These are phyloP conservation scores for Puccinellia tenuiflora DNA, from an alignment of 176 grass and related monocot genomes.

Conservation along the genomic window DNA sequence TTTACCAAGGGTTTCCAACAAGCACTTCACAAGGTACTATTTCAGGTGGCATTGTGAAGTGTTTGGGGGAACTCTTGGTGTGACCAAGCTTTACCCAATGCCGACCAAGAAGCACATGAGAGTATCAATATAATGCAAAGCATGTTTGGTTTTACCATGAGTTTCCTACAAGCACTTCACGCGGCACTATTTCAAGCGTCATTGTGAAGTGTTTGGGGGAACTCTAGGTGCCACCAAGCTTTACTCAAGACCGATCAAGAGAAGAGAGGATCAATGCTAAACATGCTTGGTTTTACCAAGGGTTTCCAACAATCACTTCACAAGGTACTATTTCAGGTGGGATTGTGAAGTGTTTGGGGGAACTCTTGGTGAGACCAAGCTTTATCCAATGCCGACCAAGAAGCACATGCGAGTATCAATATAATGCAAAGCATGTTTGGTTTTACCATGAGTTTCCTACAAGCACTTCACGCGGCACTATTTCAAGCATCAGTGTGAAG, in stretches of 20 bases:
- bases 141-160: not conserved
- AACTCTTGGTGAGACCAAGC: not conserved
- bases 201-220: not conserved
- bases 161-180: not conserved
- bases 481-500: not conserved
- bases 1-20: not conserved
- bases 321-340: not conserved
- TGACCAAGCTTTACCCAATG: too few species aligned
- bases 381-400: not conserved
- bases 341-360: not conserved
- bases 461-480: not conserved
- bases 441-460: not conserved
- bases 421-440: not conserved
- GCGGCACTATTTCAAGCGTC: not conserved
- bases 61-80: too few species aligned
- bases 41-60: not conserved
- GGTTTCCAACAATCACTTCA: not conserved
- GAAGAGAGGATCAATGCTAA: not conserved
- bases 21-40: not conserved
- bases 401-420: not conserved
- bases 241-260: not conserved
- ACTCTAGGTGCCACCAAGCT: not conserved
- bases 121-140: not conserved
- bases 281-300: not conserved
- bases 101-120: not conserved